Evolutionary conservation across 352 stramenopile genomes (phyloP), one percentile per base, ranked within the genome.

Genomic region (Pythium utonaiense): DNA sequence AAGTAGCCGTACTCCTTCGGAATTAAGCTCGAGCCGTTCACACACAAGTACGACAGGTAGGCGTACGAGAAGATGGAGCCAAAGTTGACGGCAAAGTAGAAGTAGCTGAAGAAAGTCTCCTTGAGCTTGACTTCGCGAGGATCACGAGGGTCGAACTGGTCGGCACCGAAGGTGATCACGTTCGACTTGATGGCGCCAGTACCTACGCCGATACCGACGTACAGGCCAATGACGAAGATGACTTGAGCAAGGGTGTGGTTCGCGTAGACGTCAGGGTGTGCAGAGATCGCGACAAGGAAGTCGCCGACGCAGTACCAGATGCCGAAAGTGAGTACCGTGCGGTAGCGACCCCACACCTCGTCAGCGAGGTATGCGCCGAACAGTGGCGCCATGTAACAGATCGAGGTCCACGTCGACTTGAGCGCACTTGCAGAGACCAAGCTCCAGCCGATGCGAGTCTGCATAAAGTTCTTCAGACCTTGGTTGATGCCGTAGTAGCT

Each of bases 401-500:
- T 63, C 14, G 78, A 88, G 36, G 80, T 80, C 65, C 77, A 88
- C 8, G 78, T 86, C 19, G 70, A 75, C 61, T 88, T 88, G 76
- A 90, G 80, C 8, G 75, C 70, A 34, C 61, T 77, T 31, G 76
- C 72, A 17, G 74, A 86, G 16, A 78, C 78, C 44, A 73, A 62
- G 62, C 73, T 83, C 78, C 77, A 91, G 33, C 73, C 74, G 13
- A 91, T 60, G 27, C 42, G 42, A 17, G 65, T 74, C 58, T 77
- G 61, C 54, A 88, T 85, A 40, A 88, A 96, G 70, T 96, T 94
- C 74, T 93, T 93, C 31, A 94, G 73, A 0, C 81, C 84, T 53
- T 94, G 84, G 60, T 94, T 94, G 64, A 96, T 94, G 40, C 84
- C 85, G 42, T 93, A 96, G 63, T 94, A 96, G 44, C 84, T 93